Evolutionary conservation across 345 rosid species (phyloP).

Genomic region (Citrus glauca): DNA sequence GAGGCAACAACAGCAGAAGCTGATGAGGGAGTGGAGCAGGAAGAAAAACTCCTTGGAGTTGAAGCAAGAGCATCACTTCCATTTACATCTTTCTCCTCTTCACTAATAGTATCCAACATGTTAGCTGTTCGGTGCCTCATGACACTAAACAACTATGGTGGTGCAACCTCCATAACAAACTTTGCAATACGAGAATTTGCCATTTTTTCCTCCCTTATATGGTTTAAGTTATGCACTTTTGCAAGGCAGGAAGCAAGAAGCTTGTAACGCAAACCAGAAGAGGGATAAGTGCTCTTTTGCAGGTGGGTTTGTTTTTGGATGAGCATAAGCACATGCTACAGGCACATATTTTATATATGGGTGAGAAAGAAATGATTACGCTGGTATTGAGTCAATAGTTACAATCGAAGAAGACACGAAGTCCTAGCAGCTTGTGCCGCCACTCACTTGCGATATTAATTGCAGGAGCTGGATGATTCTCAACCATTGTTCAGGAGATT

Average conservation of each 20-base stretch:
- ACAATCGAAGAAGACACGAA: constrained; percentile 4
- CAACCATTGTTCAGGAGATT: neutral
- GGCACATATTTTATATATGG: constrained; percentile 21
- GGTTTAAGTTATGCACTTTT: neutral
- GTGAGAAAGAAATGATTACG: constrained; percentile 2
- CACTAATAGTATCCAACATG: constrained; percentile 72
- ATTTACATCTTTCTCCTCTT: constrained; percentile 63
- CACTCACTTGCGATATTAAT: constrained; percentile 25
- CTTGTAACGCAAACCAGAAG: neutral
- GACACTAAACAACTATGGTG: constrained; percentile 70
- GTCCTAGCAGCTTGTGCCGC: constrained; percentile 29
- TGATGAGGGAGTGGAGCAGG: constrained; percentile 1
- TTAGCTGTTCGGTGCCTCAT: constrained; percentile 60
- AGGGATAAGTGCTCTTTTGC: neutral
- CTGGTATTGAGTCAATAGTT: constrained; percentile 26
- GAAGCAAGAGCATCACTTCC: constrained; percentile 27
- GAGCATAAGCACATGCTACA: neutral
- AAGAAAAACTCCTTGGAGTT: constrained; percentile 27
- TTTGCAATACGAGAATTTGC: constrained; percentile 59
- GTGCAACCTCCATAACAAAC: constrained; percentile 79
- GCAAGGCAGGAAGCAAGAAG: neutral
- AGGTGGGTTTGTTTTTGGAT: constrained; percentile 21
- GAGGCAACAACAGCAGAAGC: constrained; percentile 16
- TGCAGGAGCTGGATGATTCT: constrained; percentile 10
- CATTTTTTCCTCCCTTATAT: constrained; percentile 25